Evolutionary conservation across 78 protist species (phyloP), one percentile per base, ranked within the genome.

Genomic region (Planoprotostelium fungivorum): DNA sequence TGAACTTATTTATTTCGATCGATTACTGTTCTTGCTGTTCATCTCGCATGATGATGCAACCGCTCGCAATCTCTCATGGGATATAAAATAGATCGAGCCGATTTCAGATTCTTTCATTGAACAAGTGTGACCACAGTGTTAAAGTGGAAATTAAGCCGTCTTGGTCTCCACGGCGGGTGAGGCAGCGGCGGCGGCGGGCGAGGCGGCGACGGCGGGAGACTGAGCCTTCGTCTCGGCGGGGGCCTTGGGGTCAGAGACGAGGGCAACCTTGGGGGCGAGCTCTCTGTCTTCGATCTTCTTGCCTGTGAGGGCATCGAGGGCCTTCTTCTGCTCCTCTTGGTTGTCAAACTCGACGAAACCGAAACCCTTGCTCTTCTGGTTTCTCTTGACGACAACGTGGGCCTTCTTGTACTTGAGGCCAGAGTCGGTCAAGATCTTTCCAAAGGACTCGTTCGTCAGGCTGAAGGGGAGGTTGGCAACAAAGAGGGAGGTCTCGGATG

Each of bases 291-390:
- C 90, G 29, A 94, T 88, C 5, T 63, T 23, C 31, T 1, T 83
- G 38, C 89, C 89, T 89, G 90, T 35, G 51, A 94, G 63, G 28
- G 87, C 63, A 5, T 88, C 31, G 39, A 94, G 88, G 37, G 94
- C 96, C 89, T 88, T 84, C 83, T 87, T 83, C 87, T 87, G 89
- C 0, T 91, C 88, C 35, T 84, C 94, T 38, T 88, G 38, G 88
- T 86, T 87, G 34, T 89, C 94, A 63, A 94, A 91, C 84, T 73
- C 93, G 87, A 94, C 96, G 89, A 94, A 94, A 84, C 96, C 96
- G 89, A 84, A 94, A 38, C 96, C 96, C 86, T 84, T 88, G 94
- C 89, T 83, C 37, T 51, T 90, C 88, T 86, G 90, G 86, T 39
- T 86, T 38, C 83, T n/a, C 87, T 90, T 38, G 91, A 85, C 10